phyloP scores from a whole-genome alignment of 2,329 filamentous ascomycete species.

The Diaporthe ilicicola region DNA sequence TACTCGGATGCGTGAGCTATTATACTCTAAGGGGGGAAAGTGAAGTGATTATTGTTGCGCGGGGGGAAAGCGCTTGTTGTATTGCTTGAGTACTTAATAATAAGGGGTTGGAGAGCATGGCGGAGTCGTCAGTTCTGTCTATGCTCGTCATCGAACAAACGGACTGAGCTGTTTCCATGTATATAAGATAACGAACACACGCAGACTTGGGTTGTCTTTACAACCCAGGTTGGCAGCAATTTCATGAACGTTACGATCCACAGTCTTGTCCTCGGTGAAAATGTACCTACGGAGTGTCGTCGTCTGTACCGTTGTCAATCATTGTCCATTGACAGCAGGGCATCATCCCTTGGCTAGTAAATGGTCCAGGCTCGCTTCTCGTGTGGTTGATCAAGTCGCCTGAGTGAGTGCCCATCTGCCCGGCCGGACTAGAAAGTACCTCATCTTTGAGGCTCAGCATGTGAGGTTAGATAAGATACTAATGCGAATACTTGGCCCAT shows the following conservation, averaged over 20 bases:
- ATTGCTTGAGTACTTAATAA: conserved; percentile 3
- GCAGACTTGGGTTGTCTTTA: neutral
- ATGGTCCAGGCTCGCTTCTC: neutral
- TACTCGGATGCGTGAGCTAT: conserved; percentile 58
- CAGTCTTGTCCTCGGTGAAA: neutral
- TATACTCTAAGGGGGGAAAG: no score
- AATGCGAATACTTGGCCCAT: neutral
- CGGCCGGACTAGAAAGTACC: neutral
- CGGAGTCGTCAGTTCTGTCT: neutral
- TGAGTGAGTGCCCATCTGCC: neutral
- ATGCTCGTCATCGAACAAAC: neutral
- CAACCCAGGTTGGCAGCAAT: neutral
- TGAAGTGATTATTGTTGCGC: neutral
- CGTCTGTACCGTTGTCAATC: neutral
- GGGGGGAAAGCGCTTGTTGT: neutral
- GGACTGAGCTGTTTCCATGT: conserved; percentile 2
- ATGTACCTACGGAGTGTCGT: neutral
- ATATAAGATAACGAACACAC: conserved; percentile 22
- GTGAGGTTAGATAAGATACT: no score
- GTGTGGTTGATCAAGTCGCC: neutral
- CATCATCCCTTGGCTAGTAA: neutral
- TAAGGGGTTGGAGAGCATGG: conserved; percentile 6
- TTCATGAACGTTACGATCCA: conserved; percentile 1
- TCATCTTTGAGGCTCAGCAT: neutral
- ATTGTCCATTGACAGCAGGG: no score